Evolutionary conservation across 495 filamentous ascomycete species (phyloP).

Genomic region (Lepraria neglecta): DNA sequence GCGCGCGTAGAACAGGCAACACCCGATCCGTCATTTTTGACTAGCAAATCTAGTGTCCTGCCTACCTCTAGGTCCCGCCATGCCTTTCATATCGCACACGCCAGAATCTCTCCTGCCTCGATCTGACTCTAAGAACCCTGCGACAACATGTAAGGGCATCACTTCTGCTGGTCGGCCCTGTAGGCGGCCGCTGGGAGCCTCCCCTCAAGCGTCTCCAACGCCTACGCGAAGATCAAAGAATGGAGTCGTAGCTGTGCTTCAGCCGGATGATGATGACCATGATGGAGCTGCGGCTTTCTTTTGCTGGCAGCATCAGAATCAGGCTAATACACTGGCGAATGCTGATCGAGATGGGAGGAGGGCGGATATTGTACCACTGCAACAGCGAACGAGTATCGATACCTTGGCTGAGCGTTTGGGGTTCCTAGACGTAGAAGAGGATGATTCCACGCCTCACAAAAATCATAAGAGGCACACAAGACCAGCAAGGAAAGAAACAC

Average conservation of each 20-base stretch:
- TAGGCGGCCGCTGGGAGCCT: slow-evolving; percentile 55
- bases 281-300: slow-evolving; percentile 53
- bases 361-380: slow-evolving; percentile 32
- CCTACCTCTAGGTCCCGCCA: slow-evolving; percentile 29
- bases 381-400: slow-evolving; percentile 69
- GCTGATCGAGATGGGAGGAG: slow-evolving; percentile 18
- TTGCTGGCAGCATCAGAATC: slow-evolving; percentile 93
- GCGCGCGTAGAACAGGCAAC: background rate
- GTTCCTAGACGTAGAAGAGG: slow-evolving; percentile 54
- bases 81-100: slow-evolving; percentile 75
- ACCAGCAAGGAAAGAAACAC: slow-evolving; percentile 29
- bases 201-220: slow-evolving; percentile 34
- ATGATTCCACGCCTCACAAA: slow-evolving; percentile 24
- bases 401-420: slow-evolving; percentile 74
- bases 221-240: slow-evolving; percentile 29
- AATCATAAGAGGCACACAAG: slow-evolving; percentile 23
- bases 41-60: background rate
- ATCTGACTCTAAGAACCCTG: slow-evolving; percentile 75
- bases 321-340: slow-evolving; percentile 46
- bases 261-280: slow-evolving; percentile 35
- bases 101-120: slow-evolving; percentile 74
- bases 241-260: slow-evolving; percentile 37
- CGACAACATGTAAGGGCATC: slow-evolving; percentile 81
- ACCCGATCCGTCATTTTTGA: background rate
- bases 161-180: slow-evolving; percentile 73